Conservation (phyloP, 345 rosid species). For the Pistacia integerrima region DNA sequence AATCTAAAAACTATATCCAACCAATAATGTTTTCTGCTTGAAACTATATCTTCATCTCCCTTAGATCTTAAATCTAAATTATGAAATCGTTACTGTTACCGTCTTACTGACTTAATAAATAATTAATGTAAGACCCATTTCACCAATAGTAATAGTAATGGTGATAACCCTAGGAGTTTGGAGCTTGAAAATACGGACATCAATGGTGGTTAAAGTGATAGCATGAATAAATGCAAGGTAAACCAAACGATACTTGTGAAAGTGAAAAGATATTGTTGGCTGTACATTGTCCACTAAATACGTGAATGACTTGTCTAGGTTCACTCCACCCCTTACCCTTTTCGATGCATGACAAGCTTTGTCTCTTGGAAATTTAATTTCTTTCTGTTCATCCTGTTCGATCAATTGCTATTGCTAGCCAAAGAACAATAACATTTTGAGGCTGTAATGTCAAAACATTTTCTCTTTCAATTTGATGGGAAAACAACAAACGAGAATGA, state of each 20-base stretch:
- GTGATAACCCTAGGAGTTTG: background rate
- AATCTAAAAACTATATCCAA: too few species aligned
- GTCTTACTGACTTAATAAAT: too few species aligned
- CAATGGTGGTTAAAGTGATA: background rate
- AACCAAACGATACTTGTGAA: background rate
- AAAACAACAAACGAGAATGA: background rate
- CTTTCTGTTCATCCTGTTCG: too few species aligned
- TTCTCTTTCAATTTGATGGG: background rate
- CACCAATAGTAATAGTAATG: too few species aligned
- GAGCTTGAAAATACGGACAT: background rate
- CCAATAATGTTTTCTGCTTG: too few species aligned
- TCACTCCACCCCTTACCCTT: slow-evolving; percentile 1
- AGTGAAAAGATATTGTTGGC: slow-evolving; percentile 5
- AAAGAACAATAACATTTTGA: too few species aligned
- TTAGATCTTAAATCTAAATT: too few species aligned
- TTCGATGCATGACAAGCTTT: background rate
- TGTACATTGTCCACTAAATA: background rate
- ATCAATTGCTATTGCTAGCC: too few species aligned
- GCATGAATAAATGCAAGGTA: background rate
- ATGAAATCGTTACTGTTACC: too few species aligned
- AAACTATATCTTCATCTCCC: too few species aligned
- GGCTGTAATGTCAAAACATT: too few species aligned
- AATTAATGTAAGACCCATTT: too few species aligned
- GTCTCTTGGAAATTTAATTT: background rate
- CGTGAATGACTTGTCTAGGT: background rate